Conservation (phyloP, 768 basidiomycete species). For the Leccinum rimulosum region DNA sequence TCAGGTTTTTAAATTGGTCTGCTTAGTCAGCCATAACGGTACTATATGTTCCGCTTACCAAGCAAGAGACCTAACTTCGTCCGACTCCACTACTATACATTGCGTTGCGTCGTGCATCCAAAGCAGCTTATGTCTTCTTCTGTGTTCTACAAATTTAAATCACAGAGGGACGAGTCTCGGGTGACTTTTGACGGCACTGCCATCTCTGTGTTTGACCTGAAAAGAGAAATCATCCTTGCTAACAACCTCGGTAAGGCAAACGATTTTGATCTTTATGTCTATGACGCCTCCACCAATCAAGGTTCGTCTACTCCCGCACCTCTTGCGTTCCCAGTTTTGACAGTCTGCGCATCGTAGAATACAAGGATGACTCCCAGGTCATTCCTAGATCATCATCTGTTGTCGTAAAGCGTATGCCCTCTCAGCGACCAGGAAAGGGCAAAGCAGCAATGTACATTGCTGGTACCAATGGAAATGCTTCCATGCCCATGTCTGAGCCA, state of each 20-base stretch:
- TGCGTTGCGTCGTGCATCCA: constrained; percentile 18
- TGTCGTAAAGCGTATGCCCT: constrained; percentile 86
- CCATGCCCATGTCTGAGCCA: constrained; percentile 49
- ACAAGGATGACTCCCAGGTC: constrained; percentile 86
- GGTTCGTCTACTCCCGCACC: constrained; percentile 47
- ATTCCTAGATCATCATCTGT: constrained; percentile 95
- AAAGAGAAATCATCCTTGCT: constrained; percentile 95
- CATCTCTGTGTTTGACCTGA: constrained; percentile 98
- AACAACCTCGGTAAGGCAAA: constrained; percentile 95
- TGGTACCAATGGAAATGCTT: constrained; percentile 39
- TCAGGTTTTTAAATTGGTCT: constrained; percentile 6
- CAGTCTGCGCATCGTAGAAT: constrained; percentile 50
- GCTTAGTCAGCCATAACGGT: constrained; percentile 19
- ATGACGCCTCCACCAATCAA: constrained; percentile 84
- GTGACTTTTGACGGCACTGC: constrained; percentile 98
- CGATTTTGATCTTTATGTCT: constrained; percentile 92
- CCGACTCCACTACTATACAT: constrained; percentile 10
- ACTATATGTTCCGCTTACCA: neutral
- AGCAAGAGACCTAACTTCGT: neutral
- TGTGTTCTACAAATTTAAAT: constrained; percentile 98
- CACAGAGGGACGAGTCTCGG: constrained; percentile 90
- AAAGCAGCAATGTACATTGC: constrained; percentile 75
- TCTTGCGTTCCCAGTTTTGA: neutral
- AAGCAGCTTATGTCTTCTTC: constrained; percentile 70
- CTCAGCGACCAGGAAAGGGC: constrained; percentile 77